Evolutionary conservation across 2,329 filamentous ascomycete species (phyloP).

Genomic region (Trichoderma simmonsii): DNA sequence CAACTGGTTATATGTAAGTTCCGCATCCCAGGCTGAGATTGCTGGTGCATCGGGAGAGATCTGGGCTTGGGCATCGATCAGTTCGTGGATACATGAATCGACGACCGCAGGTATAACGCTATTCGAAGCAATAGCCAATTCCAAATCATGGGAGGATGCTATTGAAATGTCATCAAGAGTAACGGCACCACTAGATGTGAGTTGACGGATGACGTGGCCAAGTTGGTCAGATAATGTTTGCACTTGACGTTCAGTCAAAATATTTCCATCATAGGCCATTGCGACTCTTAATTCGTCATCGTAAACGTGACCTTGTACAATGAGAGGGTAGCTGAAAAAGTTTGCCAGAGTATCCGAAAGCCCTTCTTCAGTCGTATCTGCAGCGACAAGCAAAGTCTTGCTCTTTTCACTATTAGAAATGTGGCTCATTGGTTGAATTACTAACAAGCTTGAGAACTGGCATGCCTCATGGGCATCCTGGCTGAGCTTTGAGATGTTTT

Average conservation of each 20-base stretch:
- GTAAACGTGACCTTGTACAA: neutral
- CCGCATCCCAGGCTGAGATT: constrained; percentile 23
- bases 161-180: neutral
- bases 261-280: neutral
- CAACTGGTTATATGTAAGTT: constrained; percentile 39
- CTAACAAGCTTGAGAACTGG: neutral
- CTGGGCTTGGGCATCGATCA: constrained; percentile 12
- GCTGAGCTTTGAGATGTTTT: neutral
- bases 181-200: neutral
- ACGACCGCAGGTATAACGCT: neutral
- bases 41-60: neutral
- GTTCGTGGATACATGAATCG: neutral
- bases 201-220: neutral
- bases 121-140: neutral
- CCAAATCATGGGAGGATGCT: neutral
- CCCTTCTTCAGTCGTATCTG: neutral
- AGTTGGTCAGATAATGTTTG: neutral
- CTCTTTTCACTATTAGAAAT: neutral
- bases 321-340: neutral
- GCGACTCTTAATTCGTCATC: neutral
- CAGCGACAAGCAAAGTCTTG: neutral
- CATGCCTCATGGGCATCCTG: neutral
- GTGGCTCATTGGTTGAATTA: neutral
- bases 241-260: neutral
- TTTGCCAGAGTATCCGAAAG: neutral